Evolutionary conservation across 2,329 filamentous ascomycete species (phyloP).

Genomic region (Zarea fungicola): DNA sequence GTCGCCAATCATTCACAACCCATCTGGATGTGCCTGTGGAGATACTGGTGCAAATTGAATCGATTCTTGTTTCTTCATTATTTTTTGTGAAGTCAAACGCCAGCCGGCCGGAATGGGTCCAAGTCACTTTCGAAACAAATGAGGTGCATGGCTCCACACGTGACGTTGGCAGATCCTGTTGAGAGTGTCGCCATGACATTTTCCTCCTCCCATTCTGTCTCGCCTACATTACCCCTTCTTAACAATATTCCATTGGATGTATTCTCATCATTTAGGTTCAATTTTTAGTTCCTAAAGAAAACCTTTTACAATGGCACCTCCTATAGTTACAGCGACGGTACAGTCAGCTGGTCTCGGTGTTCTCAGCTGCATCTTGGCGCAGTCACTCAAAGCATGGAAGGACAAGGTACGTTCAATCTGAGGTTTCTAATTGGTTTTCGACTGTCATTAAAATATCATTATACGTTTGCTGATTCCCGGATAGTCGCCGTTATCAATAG

Average conservation of each 20-base stretch:
- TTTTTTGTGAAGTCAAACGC: not conserved
- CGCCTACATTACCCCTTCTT: not conserved
- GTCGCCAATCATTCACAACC: not conserved
- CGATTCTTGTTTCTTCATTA: not conserved
- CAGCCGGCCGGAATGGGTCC: too few relatives aligned
- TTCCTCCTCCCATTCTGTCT: not conserved
- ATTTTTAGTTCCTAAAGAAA: not conserved
- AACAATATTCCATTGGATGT: not conserved
- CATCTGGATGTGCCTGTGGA: not conserved
- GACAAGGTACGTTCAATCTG: slow-evolving; percentile 41
- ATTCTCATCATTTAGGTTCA: not conserved
- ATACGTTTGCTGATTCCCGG: not conserved
- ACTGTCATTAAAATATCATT: not conserved
- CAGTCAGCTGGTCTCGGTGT: slow-evolving; percentile 62
- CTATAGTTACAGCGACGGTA: slow-evolving; percentile 55
- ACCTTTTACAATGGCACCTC: slow-evolving; percentile 17
- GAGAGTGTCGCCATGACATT: not conserved
- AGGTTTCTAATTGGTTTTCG: not conserved
- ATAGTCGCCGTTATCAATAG: slow-evolving; percentile 52
- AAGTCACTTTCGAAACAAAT: too few relatives aligned
- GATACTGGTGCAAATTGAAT: not conserved
- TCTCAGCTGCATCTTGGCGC: slow-evolving; percentile 68
- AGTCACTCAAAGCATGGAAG: slow-evolving; percentile 60
- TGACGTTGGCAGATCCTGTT: not conserved
- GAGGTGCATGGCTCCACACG: slow-evolving; percentile 9